Conservation (phyloP, 2,329 filamentous ascomycete species). For the Aspergillus viridinutans region DNA sequence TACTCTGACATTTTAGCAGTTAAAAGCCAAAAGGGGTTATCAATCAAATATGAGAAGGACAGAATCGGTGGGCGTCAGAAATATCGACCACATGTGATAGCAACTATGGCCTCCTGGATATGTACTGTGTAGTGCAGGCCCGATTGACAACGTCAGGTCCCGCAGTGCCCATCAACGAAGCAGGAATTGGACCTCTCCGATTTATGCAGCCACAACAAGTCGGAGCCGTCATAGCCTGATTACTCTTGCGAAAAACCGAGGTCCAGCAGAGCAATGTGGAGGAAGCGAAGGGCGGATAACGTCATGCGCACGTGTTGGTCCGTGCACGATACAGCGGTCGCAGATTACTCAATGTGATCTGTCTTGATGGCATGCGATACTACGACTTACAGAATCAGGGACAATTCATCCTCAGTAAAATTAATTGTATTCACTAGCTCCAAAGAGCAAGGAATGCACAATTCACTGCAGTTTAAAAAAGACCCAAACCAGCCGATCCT, state of each 20-base stretch:
- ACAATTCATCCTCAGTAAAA: background rate
- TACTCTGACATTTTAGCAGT: slow-evolving; percentile 69
- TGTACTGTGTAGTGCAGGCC: background rate
- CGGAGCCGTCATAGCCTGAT: background rate
- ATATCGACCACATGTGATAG: background rate
- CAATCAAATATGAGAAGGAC: background rate
- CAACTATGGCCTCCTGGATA: background rate
- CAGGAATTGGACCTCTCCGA: background rate
- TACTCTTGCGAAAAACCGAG: slow-evolving; percentile 1
- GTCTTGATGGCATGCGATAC: background rate
- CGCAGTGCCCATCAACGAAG: background rate
- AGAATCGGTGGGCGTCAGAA: background rate
- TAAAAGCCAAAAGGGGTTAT: slow-evolving; percentile 28
- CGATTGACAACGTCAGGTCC: background rate
- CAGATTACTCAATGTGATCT: slow-evolving; percentile 6
- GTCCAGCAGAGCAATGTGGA: background rate
- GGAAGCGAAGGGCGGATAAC: slow-evolving; percentile 1
- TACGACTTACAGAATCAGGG: background rate
- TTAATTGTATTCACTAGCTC: background rate
- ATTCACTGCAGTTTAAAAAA: slow-evolving; percentile 3
- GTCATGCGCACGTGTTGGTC: slow-evolving; percentile 7
- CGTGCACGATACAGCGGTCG: slow-evolving; percentile 4
- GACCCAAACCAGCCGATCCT: slow-evolving; percentile 1
- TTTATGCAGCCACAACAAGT: background rate
- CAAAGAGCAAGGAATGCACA: background rate